Conservation (phyloP, 768 basidiomycete species). For the Suillus tomentosus region DNA sequence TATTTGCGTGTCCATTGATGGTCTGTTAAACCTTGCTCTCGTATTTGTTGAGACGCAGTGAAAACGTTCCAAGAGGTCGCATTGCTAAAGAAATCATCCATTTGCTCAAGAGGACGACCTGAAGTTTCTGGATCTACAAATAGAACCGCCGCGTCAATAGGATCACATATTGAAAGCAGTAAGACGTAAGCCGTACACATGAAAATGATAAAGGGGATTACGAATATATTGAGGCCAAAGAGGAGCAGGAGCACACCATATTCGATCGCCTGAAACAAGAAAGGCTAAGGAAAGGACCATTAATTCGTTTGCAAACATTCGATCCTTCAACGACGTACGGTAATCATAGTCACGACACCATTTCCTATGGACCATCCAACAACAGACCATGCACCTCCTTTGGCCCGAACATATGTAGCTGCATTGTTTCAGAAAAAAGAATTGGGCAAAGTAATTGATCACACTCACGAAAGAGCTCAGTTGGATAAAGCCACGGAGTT, state of each 20-base stretch:
- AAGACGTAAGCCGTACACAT: constrained; percentile 8
- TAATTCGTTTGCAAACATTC: background rate
- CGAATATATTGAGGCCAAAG: constrained; percentile 14
- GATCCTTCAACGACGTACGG: background rate
- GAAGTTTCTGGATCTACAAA: constrained; percentile 13
- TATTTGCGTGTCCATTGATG: constrained; percentile 2
- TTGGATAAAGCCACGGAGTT: constrained; percentile 16
- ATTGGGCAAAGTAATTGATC: background rate
- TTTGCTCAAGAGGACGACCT: constrained; percentile 10
- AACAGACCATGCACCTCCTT: constrained; percentile 12
- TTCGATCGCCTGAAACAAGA: constrained; percentile 14
- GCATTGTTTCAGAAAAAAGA: background rate
- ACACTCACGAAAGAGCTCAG: constrained; percentile 15
- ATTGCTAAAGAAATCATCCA: constrained; percentile 14
- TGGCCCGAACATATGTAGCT: constrained; percentile 12
- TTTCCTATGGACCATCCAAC: constrained; percentile 14
- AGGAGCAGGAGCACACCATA: constrained; percentile 13
- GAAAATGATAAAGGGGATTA: constrained; percentile 13
- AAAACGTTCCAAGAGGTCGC: constrained; percentile 14
- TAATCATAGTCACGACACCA: constrained; percentile 15
- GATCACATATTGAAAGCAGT: background rate
- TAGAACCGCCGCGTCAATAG: background rate
- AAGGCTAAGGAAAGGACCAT: constrained; percentile 7
- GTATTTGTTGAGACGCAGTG: background rate
- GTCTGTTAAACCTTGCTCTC: background rate